These are phyloP conservation scores for Cryphonectria radicalis DNA, from an alignment of 2,329 filamentous ascomycete genomes.

Conservation along the genomic window DNA sequence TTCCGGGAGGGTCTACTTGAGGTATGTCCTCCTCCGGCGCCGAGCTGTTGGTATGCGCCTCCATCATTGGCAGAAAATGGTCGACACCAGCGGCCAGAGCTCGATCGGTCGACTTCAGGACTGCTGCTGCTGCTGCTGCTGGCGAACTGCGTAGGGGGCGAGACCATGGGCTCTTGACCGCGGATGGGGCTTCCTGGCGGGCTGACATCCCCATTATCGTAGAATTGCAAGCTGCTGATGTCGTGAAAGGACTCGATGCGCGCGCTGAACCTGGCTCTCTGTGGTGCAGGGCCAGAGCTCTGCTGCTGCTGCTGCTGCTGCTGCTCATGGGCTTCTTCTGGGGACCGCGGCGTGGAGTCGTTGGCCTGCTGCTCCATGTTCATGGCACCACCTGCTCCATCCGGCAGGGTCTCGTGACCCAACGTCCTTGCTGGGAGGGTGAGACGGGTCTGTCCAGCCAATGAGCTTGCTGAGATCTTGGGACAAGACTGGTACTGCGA, in stretches of 20 bases:
- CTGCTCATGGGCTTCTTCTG: not conserved
- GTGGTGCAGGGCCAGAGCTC: not conserved
- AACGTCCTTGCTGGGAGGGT: not conserved
- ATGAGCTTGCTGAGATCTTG: not conserved
- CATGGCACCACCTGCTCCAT: not conserved
- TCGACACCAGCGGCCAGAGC: not conserved
- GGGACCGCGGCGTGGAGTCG: not conserved
- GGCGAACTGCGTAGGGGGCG: slow-evolving; percentile 41
- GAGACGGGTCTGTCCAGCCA: not conserved
- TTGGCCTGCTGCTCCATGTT: slow-evolving; percentile 13
- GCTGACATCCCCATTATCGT: slow-evolving; percentile 53
- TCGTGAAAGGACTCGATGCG: slow-evolving; percentile 40
- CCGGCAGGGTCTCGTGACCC: not conserved
- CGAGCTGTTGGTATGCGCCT: slow-evolving; percentile 33
- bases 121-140: slow-evolving; percentile 17
- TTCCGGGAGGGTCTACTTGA: slow-evolving; percentile 34
- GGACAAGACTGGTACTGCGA: not conserved
- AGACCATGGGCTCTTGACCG: slow-evolving; percentile 45
- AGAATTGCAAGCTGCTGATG: slow-evolving; percentile 42
- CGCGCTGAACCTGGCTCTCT: slow-evolving; percentile 13
- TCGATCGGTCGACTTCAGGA: not conserved
- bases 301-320: too few species aligned
- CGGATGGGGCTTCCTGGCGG: slow-evolving; percentile 29
- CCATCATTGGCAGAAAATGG: not conserved
- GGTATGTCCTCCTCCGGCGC: not conserved